Percentiles rank a stretch among this genome's conserved stretches.
Evolutionary conservation across 2,329 filamentous ascomycete genomes (phyloP).

Genomic region (Daldinia sp.): DNA sequence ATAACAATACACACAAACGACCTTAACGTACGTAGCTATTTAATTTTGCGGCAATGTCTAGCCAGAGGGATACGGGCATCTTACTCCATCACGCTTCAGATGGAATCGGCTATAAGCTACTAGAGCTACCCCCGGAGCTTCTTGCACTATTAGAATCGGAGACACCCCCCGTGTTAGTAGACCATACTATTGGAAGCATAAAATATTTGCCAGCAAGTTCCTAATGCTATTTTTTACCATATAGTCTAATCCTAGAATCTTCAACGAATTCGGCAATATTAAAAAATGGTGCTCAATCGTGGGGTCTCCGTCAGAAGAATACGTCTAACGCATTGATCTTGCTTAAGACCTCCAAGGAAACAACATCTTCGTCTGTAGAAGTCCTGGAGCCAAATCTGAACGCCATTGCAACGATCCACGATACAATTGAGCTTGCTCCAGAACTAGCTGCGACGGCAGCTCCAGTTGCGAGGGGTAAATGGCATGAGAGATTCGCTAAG

Average conservation of each 20-base stretch:
- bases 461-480: conserved; percentile 57
- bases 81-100: conserved; percentile 60
- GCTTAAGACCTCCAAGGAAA: conserved; percentile 49
- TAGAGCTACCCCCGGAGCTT: conserved; percentile 69
- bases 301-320: conserved; percentile 70
- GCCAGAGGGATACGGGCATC: conserved; percentile 56
- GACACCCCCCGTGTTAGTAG: conserved; percentile 60
- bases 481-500: conserved; percentile 67
- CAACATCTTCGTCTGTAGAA: conserved; percentile 19
- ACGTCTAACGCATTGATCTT: conserved; percentile 72
- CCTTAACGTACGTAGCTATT: neutral
- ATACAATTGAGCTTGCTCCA: conserved; percentile 67
- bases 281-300: conserved; percentile 60
- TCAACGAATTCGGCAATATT: conserved; percentile 63
- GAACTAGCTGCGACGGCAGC: conserved; percentile 49
- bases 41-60: conserved; percentile 50
- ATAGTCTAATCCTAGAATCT: conserved; percentile 58
- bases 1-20: neutral
- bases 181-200: conserved; percentile 7
- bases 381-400: conserved; percentile 52
- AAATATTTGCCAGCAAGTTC: neutral
- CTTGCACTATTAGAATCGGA: conserved; percentile 63
- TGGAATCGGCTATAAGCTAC: conserved; percentile 63
- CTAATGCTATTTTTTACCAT: neutral
- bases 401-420: conserved; percentile 64